These are phyloP conservation scores for Apiotrichum siamense DNA, from an alignment of 1,284 basidiomycete genomes.

Conservation along the genomic window DNA sequence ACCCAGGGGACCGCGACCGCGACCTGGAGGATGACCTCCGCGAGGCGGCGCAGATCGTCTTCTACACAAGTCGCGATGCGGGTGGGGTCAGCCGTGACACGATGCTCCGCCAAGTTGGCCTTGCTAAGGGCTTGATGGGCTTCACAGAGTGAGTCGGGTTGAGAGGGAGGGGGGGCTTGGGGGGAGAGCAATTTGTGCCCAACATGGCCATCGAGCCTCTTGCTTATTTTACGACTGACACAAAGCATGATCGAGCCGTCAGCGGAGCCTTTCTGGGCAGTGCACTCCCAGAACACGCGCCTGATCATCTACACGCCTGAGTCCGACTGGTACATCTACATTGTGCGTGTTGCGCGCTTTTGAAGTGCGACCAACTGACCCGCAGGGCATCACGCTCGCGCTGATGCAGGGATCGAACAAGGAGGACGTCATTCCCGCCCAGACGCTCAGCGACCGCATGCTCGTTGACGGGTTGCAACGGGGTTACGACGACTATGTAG, in stretches of 20 bases:
- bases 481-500: slow-evolving; percentile 41
- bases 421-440: slow-evolving; percentile 14
- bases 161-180: too few relatives aligned
- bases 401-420: not conserved
- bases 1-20: slow-evolving; percentile 13
- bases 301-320: slow-evolving; percentile 36
- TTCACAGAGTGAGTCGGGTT: slow-evolving; percentile 33
- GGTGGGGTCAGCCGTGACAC: slow-evolving; percentile 35
- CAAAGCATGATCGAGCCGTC: slow-evolving; percentile 25
- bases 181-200: too few relatives aligned
- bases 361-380: not conserved
- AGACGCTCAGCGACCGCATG: slow-evolving; percentile 30
- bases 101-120: slow-evolving; percentile 42
- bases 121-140: slow-evolving; percentile 42
- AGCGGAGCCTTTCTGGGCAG: slow-evolving; percentile 24
- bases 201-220: too few relatives aligned
- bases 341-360: slow-evolving; percentile 15
- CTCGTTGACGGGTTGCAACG: slow-evolving; percentile 27
- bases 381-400: not conserved
- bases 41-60: slow-evolving; percentile 42
- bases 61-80: slow-evolving; percentile 36
- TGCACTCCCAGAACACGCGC: slow-evolving; percentile 29
- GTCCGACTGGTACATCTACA: slow-evolving; percentile 36
- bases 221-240: not conserved
- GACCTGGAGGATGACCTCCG: slow-evolving; percentile 39